Evolutionary conservation across 176 grass and related monocot genomes (phyloP).

Genomic region (Paspalum notatum): DNA sequence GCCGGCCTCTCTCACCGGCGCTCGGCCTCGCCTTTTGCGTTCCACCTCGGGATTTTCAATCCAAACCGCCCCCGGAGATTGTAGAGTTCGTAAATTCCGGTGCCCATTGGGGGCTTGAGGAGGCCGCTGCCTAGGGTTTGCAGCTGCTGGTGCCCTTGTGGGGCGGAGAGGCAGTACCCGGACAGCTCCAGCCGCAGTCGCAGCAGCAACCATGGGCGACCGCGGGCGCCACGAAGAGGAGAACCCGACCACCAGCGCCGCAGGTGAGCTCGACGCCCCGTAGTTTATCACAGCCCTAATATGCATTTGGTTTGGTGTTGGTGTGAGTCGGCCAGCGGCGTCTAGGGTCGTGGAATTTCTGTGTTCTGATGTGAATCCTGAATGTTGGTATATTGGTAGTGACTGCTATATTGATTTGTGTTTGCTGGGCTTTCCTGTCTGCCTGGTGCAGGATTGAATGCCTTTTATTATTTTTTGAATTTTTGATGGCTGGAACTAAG

Average conservation of each 20-base stretch:
- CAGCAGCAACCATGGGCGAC: conserved; percentile 45
- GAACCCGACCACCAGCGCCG: conserved; percentile 35
- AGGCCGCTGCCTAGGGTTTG: conserved; percentile 39
- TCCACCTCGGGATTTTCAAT: not conserved
- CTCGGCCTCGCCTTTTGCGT: not conserved
- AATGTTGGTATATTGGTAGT: not conserved
- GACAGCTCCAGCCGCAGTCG: not conserved
- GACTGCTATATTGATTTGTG: not conserved
- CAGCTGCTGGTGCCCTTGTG: conserved; percentile 27
- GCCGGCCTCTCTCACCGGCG: not conserved
- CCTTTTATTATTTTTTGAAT: not conserved
- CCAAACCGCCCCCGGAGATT: not conserved
- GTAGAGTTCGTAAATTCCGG: not conserved
- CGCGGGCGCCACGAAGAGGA: conserved; percentile 48
- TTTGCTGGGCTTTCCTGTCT: not conserved
- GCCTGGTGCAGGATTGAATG: not conserved
- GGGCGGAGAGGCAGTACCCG: too few species aligned
- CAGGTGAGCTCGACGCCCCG: conserved; percentile 36
- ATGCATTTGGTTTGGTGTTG: conserved; percentile 18
- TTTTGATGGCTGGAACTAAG: not conserved
- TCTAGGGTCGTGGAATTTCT: conserved; percentile 35
- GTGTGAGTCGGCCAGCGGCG: not conserved
- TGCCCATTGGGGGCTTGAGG: not conserved
- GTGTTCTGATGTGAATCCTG: not conserved
- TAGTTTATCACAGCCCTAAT: not conserved